Base-by-base conservation (phyloP, 2,329 filamentous ascomycete genomes). In the Alternaria sp. region DNA sequence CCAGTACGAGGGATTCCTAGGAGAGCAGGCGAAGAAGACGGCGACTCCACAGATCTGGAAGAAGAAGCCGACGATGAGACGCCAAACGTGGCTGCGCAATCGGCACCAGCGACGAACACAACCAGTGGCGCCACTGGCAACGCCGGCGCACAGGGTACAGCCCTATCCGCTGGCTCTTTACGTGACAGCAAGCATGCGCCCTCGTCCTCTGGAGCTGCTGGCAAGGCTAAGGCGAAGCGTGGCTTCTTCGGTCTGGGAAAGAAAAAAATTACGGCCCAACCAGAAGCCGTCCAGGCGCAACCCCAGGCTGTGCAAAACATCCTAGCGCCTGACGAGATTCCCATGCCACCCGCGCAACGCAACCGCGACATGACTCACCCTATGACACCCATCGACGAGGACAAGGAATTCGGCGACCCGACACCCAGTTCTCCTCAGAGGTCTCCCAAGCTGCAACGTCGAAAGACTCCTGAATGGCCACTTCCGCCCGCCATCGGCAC, bases 1-100 rank as follows among this genome's bases (percentile, higher is more conserved):
- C 88, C 86, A 50, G 88, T 90, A 3, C 84, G 86, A 62, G 87
- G 87, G 46, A 91, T 88, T 61, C 89, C 84, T 13, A 85, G 83
- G 52, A 87, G 78, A n/a, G 80, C 84, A 26, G 82, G 81, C 4
- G 80, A 83, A 54, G 83, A 89, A 55, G 86, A 89, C 55, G 86
- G 87, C 40, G 89, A 90, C 62, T 83, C 82, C 5, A 85, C 83
- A 4, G 85, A 86, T 71, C 77, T 85, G 0, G 81, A 83, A 51
- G 83, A 84, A 54, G 82, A 83, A 61, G 60, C 45, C 15, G 78
- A 79, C 23, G 79, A 81, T 21, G 61, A 67, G 57, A 30, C 46
- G 6, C 46, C 30, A 1, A 51, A 57, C 7, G 30, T 43, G 15
- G 60, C 75, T 62, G 36, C 71, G 62, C 40, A 74, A 30, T 61